phyloP scores from a whole-genome alignment of 495 filamentous ascomycete genomes.

The Neurospora tetraspora region DNA sequence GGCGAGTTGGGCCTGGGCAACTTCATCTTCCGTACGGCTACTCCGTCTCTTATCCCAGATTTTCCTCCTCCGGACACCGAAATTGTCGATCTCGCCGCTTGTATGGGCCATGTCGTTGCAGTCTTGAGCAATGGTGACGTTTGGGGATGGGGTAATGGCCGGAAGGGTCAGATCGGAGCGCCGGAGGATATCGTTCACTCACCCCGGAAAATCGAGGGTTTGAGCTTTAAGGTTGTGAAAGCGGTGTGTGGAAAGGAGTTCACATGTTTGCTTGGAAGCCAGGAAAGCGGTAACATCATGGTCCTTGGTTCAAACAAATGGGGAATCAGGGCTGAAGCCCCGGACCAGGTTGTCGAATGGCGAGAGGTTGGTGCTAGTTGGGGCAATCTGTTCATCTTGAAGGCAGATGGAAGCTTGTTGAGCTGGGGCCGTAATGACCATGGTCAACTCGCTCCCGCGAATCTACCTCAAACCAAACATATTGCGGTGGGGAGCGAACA shows the following conservation, averaged over 20 bases:
- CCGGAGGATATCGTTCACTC: constrained; percentile 36
- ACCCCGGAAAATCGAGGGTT: constrained; percentile 49
- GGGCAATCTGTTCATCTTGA: constrained; percentile 66
- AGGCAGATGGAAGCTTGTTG: constrained; percentile 41
- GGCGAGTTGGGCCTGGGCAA: constrained; percentile 62
- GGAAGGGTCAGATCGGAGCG: constrained; percentile 72
- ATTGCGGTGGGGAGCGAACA: constrained; percentile 87
- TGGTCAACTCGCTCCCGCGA: constrained; percentile 60
- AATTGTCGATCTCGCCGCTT: constrained; percentile 51
- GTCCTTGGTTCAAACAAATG: constrained; percentile 66
- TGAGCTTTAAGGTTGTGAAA: constrained; percentile 43
- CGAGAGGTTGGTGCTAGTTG: constrained; percentile 63
- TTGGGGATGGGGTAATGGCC: constrained; percentile 79
- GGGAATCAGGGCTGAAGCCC: constrained; percentile 40
- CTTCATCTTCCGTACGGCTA: constrained; percentile 16
- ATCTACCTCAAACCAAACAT: constrained; percentile 38
- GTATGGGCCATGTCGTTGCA: constrained; percentile 67
- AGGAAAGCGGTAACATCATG: constrained; percentile 41
- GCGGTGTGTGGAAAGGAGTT: constrained; percentile 77
- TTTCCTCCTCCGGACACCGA: constrained; percentile 49
- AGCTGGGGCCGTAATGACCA: constrained; percentile 77
- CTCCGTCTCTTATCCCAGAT: constrained; percentile 30
- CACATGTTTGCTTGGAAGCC: constrained; percentile 55
- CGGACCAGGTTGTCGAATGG: constrained; percentile 35
- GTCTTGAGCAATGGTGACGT: constrained; percentile 65